A percentile compares a stretch with the other conserved stretches of the same genome.
These are phyloP conservation scores for Ogataea methanolica DNA, from an alignment of 805 yeast species.

Conservation along the genomic window DNA sequence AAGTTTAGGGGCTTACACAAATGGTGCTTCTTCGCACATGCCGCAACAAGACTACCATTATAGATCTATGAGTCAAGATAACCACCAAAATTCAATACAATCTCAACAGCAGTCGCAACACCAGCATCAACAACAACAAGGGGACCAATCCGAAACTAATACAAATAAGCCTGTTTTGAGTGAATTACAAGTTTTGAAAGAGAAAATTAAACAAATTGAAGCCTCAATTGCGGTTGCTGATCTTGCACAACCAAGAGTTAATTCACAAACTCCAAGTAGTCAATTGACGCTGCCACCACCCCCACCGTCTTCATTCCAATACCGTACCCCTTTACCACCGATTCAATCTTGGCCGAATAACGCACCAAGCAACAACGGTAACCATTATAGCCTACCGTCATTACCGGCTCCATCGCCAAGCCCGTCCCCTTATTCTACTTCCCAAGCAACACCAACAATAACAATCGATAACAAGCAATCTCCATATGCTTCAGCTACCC, in stretches of 20 bases:
- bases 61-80: background rate
- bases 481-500: background rate
- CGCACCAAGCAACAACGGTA: background rate
- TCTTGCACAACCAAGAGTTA: constrained; percentile 7
- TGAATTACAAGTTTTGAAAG: constrained; percentile 34
- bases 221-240: constrained; percentile 37
- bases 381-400: background rate
- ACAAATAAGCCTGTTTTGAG: constrained; percentile 17
- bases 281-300: constrained; percentile 4
- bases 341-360: constrained; percentile 13
- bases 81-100: background rate
- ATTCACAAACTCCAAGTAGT: background rate
- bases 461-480: background rate
- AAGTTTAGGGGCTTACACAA: no score
- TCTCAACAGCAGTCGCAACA: background rate
- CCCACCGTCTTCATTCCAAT: constrained; percentile 7
- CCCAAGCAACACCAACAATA: background rate
- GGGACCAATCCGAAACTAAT: background rate
- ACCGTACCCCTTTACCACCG: constrained; percentile 18
- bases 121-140: background rate
- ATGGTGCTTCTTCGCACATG: no score
- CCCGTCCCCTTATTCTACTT: background rate
- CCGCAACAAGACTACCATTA: no score
- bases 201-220: constrained; percentile 42
- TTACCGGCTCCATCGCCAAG: background rate